Base-by-base conservation (phyloP, 176 grass and related monocot genomes). In the Phyllostachys edulis region DNA sequence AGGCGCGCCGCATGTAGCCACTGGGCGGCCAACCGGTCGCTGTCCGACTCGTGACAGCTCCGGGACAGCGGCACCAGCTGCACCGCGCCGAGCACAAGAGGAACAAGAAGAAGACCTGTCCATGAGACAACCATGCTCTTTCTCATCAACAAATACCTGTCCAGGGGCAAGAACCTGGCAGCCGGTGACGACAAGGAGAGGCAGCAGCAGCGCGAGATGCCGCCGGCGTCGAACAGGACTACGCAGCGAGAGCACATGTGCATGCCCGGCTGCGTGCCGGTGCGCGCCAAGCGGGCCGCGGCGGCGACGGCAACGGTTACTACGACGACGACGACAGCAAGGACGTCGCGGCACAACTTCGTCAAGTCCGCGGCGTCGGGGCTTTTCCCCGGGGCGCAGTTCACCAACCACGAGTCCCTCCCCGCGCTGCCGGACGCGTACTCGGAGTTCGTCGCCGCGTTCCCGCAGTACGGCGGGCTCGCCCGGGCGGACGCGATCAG, bases 351-450 rank as follows among this genome's bases (percentile, higher is more conserved):
- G 39, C 91, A 86, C 70, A 92, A 82, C 29, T 97, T 97, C 65
- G 87, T 88, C 42, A 88, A 61, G 70, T 77, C 84, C 6, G 88
- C 92, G 1, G 91, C 90, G 18, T 74, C 84, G 13, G 91, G 90
- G 10, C 69, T 97, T 2, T 83, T 94, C 60, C 78, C 92, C 1
- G 89, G 83, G 11, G 83, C 77, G 29, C 52, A 65, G 15, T 97
- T 97, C 83, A 94, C 90, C 83, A 97, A 94, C 85, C 92, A 97
- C 71, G 94, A 97, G 84, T 97, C 92, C 1, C 88, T 97, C 7
- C 94, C 94, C 0, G 5, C 65, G 44, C 69, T 91, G 17, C 46
- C 75, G 0, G 92, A 92, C 20, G 90, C 90, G 26, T 89, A 91
- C 81, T 36, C 81, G 12, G 91, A 81, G 37, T 97, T 97, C 86